Evolutionary conservation across 768 basidiomycete genomes (phyloP), one percentile per base, ranked within the genome.

Genomic region (Russula ochroleuca): DNA sequence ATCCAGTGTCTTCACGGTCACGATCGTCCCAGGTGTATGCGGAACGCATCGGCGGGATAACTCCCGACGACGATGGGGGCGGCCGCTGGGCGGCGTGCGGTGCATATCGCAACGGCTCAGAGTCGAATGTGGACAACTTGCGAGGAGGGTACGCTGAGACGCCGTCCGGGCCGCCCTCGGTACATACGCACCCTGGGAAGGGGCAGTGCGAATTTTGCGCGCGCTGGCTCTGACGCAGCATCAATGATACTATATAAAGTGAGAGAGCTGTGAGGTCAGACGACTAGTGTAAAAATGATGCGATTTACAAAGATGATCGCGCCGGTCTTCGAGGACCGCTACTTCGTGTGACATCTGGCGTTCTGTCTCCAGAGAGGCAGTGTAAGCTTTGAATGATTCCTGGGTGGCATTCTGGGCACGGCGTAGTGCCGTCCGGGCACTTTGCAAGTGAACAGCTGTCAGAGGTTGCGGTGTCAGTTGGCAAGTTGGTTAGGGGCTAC

Each of bases 351-450:
- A 57, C 10, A 67, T 57, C 5, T 62, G 57, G 47, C 59, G 65
- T 60, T 68, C 67, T 13, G 66, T 45, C 5, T 68, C 67, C 6
- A 68, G 49, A 17, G 65, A 63, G 11, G 65, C 58, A 13, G 54
- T 67, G 59, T 68, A 68, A 38, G 52, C 37, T 5, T 40, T 56
- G 47, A 67, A 68, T 23, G 67, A 41, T 4, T 68, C 67, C 8
- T 63, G 65, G 1, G 67, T 68, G 4, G 67, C 62, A 7, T 67
- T 68, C 43, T 68, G 67, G 14, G 67, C 67, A 43, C 67, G 67
- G 9, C 66, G 65, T 5, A 67, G 59, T 17, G 62, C 62, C 11
- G n/a, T 38, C 10, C 67, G 65, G 28, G 66, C 65, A 37, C 51
- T 25, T 8, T 67, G 67, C 6, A 68, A 54, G 10, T 64, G 63